phyloP scores from a whole-genome alignment of 768 basidiomycete genomes.

The Cubamyces lactineus region DNA sequence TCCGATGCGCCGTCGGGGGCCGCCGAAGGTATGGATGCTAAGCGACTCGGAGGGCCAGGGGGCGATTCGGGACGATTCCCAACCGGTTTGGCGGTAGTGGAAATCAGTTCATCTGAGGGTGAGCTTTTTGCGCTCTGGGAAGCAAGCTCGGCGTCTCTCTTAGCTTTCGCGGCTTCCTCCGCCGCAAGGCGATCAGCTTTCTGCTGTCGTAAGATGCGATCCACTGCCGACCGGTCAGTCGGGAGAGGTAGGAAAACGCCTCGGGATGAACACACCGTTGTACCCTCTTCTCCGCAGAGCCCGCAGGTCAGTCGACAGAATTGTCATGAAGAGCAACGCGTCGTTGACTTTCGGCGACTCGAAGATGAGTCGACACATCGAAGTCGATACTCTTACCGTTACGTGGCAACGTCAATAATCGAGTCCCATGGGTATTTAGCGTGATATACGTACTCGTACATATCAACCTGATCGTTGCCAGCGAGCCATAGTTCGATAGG shows the following conservation, averaged over 20 bases:
- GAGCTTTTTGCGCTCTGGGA: background rate
- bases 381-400: slow-evolving; percentile 73
- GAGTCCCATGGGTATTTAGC: background rate
- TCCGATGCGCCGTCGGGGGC: background rate
- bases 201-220: slow-evolving; percentile 87
- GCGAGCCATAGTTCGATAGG: slow-evolving; percentile 82
- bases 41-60: background rate
- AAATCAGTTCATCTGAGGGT: slow-evolving; percentile 11
- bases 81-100: background rate
- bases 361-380: slow-evolving; percentile 80
- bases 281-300: slow-evolving; percentile 84
- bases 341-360: slow-evolving; percentile 83
- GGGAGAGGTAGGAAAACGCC: slow-evolving; percentile 29
- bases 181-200: slow-evolving; percentile 63
- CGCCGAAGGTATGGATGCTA: background rate
- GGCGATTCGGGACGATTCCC: background rate
- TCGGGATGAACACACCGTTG: slow-evolving; percentile 56
- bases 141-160: slow-evolving; percentile 35
- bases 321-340: slow-evolving; percentile 88
- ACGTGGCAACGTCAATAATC: slow-evolving; percentile 5
- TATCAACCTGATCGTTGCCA: slow-evolving; percentile 74
- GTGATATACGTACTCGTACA: slow-evolving; percentile 79
- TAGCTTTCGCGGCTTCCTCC: slow-evolving; percentile 48
- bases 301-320: slow-evolving; percentile 87
- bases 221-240: slow-evolving; percentile 54